Evolutionary conservation across 1,139 yeast genomes (phyloP).

Genomic region (Trichomonascaceae sp.): DNA sequence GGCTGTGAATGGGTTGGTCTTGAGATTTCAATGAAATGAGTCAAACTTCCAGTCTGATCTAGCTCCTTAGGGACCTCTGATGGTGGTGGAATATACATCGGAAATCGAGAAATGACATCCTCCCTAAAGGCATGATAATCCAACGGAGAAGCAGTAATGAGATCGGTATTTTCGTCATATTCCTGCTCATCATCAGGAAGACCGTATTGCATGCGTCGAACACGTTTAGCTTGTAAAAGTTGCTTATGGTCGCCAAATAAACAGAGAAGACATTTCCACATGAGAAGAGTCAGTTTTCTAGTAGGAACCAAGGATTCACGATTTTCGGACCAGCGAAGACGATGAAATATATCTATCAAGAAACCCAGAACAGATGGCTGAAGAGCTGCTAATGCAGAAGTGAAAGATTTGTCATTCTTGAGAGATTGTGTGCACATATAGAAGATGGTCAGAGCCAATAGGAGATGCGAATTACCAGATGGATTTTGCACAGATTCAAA

Average conservation of each 20-base stretch:
- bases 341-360: constrained; percentile 50
- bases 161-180: constrained; percentile 20
- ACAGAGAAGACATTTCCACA: constrained; percentile 54
- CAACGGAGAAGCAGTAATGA: constrained; percentile 59
- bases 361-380: constrained; percentile 39
- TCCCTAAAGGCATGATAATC: constrained; percentile 76
- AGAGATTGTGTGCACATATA: constrained; percentile 43
- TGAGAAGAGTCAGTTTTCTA: constrained; percentile 44
- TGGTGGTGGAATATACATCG: constrained; percentile 52
- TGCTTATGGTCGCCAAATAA: constrained; percentile 57
- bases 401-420: constrained; percentile 24
- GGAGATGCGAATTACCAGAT: constrained; percentile 26
- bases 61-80: constrained; percentile 40
- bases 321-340: constrained; percentile 53
- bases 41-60: constrained; percentile 41
- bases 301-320: constrained; percentile 29
- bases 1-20: constrained; percentile 51
- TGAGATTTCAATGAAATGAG: constrained; percentile 47
- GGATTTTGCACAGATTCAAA: constrained; percentile 8
- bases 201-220: constrained; percentile 41
- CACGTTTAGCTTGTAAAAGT: constrained; percentile 44
- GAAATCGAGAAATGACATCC: constrained; percentile 69
- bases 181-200: constrained; percentile 33
- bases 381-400: constrained; percentile 27
- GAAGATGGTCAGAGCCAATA: constrained; percentile 44